These are phyloP conservation scores for Clarkia xantiana DNA, from an alignment of 345 rosid species.

Conservation along the genomic window DNA sequence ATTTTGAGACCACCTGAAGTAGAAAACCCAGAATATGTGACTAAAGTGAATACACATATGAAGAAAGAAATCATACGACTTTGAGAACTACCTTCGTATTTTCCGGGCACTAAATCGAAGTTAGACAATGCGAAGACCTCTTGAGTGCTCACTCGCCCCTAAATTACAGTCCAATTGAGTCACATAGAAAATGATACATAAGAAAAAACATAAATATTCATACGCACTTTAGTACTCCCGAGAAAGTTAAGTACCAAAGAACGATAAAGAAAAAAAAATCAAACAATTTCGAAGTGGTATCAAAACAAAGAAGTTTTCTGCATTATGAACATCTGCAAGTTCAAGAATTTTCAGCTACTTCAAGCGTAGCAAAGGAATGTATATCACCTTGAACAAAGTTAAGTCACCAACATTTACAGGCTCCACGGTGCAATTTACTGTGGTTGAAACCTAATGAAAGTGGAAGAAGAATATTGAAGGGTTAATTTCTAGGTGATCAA, in stretches of 20 bases:
- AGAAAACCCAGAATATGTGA: neutral
- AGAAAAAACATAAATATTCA: neutral
- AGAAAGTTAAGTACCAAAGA: too few species aligned
- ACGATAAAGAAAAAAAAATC: too few species aligned
- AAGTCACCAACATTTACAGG: constrained; percentile 37
- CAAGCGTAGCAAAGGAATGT: neutral
- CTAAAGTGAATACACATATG: neutral
- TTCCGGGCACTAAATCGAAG: constrained; percentile 86
- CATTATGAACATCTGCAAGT: neutral
- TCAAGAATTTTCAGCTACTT: neutral
- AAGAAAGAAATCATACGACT: neutral
- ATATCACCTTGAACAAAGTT: constrained; percentile 55
- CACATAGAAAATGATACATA: neutral
- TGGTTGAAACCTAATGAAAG: constrained; percentile 28
- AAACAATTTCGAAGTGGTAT: too few species aligned
- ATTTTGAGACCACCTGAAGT: constrained; percentile 79
- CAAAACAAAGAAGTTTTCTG: neutral
- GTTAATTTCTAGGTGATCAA: neutral
- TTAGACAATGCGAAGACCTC: constrained; percentile 76
- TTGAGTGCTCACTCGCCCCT: constrained; percentile 83
- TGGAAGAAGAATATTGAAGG: constrained; percentile 3
- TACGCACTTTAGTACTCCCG: too few species aligned
- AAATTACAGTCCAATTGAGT: neutral
- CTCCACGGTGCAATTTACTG: constrained; percentile 32
- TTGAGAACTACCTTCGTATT: constrained; percentile 56